Percentiles rank a stretch among this genome's conserved stretches.
phyloP scores from a whole-genome alignment of 805 yeast species.

The Myxozyma mucilagina region DNA sequence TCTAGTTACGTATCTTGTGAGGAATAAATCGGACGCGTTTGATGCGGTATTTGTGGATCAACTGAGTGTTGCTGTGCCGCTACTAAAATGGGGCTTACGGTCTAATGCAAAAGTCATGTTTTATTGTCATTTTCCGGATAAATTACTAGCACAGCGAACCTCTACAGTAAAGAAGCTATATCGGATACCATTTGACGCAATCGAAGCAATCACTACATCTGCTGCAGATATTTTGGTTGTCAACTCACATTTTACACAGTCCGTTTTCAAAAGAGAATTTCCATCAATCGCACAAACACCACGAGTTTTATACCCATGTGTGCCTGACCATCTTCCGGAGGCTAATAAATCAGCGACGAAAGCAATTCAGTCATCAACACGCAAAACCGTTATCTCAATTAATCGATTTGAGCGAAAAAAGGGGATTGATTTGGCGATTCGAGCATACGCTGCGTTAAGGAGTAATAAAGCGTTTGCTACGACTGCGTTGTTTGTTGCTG shows the following conservation, averaged over 20 bases:
- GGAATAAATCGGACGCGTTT: slow-evolving; percentile 47
- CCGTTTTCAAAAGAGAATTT: slow-evolving; percentile 68
- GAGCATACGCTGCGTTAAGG: slow-evolving; percentile 55
- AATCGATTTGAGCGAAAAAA: slow-evolving; percentile 90
- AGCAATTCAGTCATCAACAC: neutral
- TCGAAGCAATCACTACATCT: slow-evolving; percentile 79
- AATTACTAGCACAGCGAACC: slow-evolving; percentile 60
- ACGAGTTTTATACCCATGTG: slow-evolving; percentile 76
- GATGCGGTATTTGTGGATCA: slow-evolving; percentile 88
- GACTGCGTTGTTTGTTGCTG: slow-evolving; percentile 68
- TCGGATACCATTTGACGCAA: slow-evolving; percentile 76
- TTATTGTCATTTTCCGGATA: slow-evolving; percentile 97
- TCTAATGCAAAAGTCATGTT: slow-evolving; percentile 59
- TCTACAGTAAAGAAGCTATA: slow-evolving; percentile 60
- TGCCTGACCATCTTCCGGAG: slow-evolving; percentile 36
- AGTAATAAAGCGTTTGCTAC: slow-evolving; percentile 43
- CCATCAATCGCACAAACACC: slow-evolving; percentile 42
- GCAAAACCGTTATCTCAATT: slow-evolving; percentile 62
- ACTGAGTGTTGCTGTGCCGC: slow-evolving; percentile 78
- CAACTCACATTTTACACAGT: slow-evolving; percentile 79
- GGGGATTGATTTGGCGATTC: slow-evolving; percentile 73
- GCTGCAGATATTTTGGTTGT: slow-evolving; percentile 80
- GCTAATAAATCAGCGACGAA: neutral
- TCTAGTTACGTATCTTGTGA: slow-evolving; percentile 51
- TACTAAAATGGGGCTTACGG: slow-evolving; percentile 46